These are phyloP conservation scores for Lecanicillium sp. DNA, from an alignment of 2,329 filamentous ascomycete genomes.

Conservation along the genomic window DNA sequence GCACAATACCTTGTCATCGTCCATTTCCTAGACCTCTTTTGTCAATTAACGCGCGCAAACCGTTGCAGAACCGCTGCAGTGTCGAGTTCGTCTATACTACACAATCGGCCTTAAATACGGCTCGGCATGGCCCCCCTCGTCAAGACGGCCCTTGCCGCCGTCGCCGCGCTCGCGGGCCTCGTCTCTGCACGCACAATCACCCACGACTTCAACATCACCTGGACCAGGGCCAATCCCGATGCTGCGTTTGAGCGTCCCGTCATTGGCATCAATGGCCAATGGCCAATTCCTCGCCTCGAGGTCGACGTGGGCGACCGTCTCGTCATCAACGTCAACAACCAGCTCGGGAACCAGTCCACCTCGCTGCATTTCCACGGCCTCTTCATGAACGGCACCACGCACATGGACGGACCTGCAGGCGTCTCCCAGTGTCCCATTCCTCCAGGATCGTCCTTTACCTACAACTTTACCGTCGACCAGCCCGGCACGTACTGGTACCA, in stretches of 20 bases:
- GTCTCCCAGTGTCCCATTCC: constrained; percentile 63
- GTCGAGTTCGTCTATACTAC: too few species aligned
- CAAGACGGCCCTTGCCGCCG: constrained; percentile 3
- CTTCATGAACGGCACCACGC: constrained; percentile 58
- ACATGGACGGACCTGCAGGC: constrained; percentile 65
- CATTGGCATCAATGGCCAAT: constrained; percentile 71
- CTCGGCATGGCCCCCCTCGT: constrained; percentile 8
- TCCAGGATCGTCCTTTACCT: constrained; percentile 59
- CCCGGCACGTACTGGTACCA: constrained; percentile 78
- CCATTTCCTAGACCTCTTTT: background rate
- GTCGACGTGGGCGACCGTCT: constrained; percentile 57
- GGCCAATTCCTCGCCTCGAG: constrained; percentile 64
- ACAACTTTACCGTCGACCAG: constrained; percentile 61
- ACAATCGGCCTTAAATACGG: too few species aligned
- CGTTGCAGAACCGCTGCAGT: too few species aligned
- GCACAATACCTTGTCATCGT: constrained; percentile 5
- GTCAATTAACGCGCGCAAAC: too few species aligned
- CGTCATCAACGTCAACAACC: constrained; percentile 53
- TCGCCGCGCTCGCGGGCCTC: constrained; percentile 17
- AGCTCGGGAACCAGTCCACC: constrained; percentile 56
- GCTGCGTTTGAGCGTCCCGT: constrained; percentile 56
- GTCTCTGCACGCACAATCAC: constrained; percentile 42
- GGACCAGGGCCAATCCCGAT: constrained; percentile 69
- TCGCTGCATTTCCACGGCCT: constrained; percentile 67
- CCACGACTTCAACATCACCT: constrained; percentile 64